phyloP scores from a whole-genome alignment of 352 stramenopile genomes.

The Phytophthora melonis region DNA sequence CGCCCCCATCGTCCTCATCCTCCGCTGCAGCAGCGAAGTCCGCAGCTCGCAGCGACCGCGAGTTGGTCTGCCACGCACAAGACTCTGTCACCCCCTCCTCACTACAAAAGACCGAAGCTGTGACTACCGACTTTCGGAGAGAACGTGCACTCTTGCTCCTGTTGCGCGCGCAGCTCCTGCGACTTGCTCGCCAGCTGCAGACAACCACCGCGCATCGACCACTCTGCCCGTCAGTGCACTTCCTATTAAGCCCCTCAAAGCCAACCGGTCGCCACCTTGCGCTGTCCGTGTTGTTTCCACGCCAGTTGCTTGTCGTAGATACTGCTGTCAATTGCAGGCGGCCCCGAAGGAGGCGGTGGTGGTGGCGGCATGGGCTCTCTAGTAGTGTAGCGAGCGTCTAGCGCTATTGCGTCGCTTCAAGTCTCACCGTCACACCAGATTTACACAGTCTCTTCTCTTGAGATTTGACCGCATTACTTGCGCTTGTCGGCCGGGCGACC shows the following conservation, averaged over 20 bases:
- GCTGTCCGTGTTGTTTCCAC: conserved; percentile 65
- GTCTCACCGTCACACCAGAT: not conserved
- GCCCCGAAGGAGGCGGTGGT: too few species aligned
- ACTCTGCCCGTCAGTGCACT: too few species aligned
- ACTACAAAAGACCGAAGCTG: not conserved
- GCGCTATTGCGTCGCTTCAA: not conserved
- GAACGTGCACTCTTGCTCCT: conserved; percentile 70
- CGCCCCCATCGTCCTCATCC: conserved; percentile 14
- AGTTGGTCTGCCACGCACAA: conserved; percentile 18
- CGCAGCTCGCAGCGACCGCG: conserved; percentile 7
- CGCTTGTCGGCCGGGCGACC: not conserved
- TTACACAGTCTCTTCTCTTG: not conserved
- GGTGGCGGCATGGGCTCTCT: conserved; percentile 7
- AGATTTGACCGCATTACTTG: not conserved
- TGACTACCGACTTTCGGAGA: conserved; percentile 49
- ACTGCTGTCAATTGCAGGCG: conserved; percentile 19
- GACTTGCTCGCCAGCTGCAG: conserved; percentile 50
- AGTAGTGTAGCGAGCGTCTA: not conserved
- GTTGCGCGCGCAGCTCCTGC: conserved; percentile 49
- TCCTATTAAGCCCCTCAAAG: too few species aligned
- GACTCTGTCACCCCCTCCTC: not conserved
- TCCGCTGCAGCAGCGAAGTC: conserved; percentile 11
- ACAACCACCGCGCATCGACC: too few species aligned
- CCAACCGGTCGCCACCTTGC: conserved; percentile 40
- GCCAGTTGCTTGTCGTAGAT: conserved; percentile 74